phyloP scores from a whole-genome alignment of 2,329 filamentous ascomycete species.

The Pseudogymnoascus sp. region DNA sequence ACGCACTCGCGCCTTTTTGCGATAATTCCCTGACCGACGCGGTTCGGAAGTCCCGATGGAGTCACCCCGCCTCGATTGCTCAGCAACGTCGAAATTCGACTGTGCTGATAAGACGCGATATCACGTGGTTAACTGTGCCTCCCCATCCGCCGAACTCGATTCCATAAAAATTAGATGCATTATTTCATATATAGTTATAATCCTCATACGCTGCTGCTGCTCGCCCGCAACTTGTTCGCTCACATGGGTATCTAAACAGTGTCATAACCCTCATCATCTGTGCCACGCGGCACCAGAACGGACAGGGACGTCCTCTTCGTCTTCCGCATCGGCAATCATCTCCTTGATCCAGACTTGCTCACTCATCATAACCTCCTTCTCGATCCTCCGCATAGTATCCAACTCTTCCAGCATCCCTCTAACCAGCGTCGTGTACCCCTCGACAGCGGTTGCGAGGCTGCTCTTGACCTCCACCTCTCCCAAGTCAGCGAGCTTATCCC shows the following conservation, averaged over 20 bases:
- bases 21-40: background rate
- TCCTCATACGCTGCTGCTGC: background rate
- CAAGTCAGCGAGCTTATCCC: conserved; percentile 42
- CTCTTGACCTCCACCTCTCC: conserved; percentile 31
- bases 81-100: background rate
- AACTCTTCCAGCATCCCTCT: conserved; percentile 58
- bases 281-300: conserved; percentile 1
- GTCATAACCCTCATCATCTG: background rate
- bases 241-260: conserved; percentile 10
- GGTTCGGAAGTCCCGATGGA: background rate
- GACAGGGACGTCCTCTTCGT: conserved; percentile 19
- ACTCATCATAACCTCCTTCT: conserved; percentile 48
- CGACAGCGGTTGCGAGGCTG: conserved; percentile 44
- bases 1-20: background rate
- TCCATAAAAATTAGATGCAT: background rate
- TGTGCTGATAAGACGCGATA: background rate
- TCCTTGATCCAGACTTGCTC: conserved; percentile 55
- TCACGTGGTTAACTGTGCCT: background rate
- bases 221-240: background rate
- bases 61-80: background rate
- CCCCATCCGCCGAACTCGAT: background rate
- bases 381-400: conserved; percentile 54
- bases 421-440: conserved; percentile 44
- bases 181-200: conserved; percentile 7
- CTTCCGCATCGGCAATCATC: conserved; percentile 40